phyloP scores from a whole-genome alignment of 192 early-diverging fungal species.

The Coemansia sp. region DNA sequence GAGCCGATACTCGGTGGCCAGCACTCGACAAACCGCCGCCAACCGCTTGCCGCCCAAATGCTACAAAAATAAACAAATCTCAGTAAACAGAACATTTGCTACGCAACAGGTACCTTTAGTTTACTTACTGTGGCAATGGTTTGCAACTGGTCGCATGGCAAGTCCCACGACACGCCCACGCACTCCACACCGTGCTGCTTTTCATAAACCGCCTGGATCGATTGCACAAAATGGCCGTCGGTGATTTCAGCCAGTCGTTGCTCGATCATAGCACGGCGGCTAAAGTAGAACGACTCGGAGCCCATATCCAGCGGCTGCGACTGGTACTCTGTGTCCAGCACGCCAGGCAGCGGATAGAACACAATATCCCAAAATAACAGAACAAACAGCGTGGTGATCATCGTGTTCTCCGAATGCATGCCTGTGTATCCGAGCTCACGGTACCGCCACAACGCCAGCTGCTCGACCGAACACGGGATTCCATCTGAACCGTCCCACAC shows the following conservation, averaged over 20 bases:
- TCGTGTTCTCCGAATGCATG: slow-evolving; percentile 64
- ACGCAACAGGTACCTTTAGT: not conserved
- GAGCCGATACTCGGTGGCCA: slow-evolving; percentile 65
- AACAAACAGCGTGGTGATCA: slow-evolving; percentile 62
- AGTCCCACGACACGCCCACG: slow-evolving; percentile 46
- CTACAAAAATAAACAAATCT: slow-evolving; percentile 23
- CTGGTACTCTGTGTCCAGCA: slow-evolving; percentile 72
- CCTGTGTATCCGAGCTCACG: slow-evolving; percentile 61
- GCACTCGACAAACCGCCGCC: slow-evolving; percentile 58
- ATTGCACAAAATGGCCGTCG: slow-evolving; percentile 16
- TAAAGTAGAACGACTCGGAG: slow-evolving; percentile 64
- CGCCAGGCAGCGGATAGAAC: slow-evolving; percentile 61
- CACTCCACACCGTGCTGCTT: slow-evolving; percentile 31
- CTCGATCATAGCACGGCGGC: slow-evolving; percentile 49
- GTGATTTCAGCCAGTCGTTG: slow-evolving; percentile 38
- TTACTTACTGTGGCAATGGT: slow-evolving; percentile 27
- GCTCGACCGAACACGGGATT: slow-evolving; percentile 62
- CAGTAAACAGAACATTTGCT: not conserved
- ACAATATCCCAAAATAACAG: slow-evolving; percentile 73
- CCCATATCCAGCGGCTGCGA: slow-evolving; percentile 66
- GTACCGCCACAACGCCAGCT: slow-evolving; percentile 65
- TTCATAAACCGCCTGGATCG: slow-evolving; percentile 23
- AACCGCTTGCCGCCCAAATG: slow-evolving; percentile 60
- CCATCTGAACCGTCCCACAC: slow-evolving; percentile 47
- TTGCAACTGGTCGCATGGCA: slow-evolving; percentile 28